Percentiles rank a stretch among this genome's conserved stretches.
These are phyloP conservation scores for Secale cereale DNA, from an alignment of 176 grass and related monocot species.

Conservation along the genomic window DNA sequence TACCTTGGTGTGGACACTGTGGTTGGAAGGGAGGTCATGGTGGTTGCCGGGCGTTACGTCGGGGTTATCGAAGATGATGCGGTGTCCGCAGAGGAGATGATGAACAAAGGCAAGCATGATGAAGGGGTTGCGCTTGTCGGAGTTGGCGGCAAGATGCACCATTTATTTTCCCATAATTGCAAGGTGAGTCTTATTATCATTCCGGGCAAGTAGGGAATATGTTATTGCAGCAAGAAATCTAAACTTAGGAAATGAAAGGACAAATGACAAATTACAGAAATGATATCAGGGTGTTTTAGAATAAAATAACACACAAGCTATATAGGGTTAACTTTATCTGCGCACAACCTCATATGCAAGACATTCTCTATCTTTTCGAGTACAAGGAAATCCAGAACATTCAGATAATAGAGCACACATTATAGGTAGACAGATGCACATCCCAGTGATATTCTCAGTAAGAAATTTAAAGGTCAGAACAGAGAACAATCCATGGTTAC, in stretches of 20 bases:
- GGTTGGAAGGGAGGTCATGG: conserved; percentile 45
- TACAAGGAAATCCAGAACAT: background rate
- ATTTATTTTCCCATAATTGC: conserved; percentile 19
- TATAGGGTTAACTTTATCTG: too few relatives aligned
- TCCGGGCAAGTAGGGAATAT: background rate
- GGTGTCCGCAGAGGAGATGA: background rate
- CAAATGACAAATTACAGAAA: background rate
- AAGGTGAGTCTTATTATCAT: conserved; percentile 19
- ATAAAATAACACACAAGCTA: background rate
- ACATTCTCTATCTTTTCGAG: background rate
- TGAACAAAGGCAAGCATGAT: conserved; percentile 16
- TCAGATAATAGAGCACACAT: background rate
- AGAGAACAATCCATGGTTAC: background rate
- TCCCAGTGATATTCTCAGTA: background rate
- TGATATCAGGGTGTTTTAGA: background rate
- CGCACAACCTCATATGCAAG: background rate
- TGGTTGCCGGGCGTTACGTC: conserved; percentile 28
- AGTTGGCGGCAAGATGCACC: background rate
- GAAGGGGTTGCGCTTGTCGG: conserved; percentile 19
- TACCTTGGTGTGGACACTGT: conserved; percentile 55
- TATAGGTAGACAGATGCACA: background rate
- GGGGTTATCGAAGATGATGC: conserved; percentile 22
- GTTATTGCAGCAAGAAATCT: background rate
- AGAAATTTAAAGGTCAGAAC: background rate
- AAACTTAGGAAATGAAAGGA: background rate